These are phyloP conservation scores for Cladorrhinum sp. DNA, from an alignment of 2,329 filamentous ascomycete species.

Conservation along the genomic window DNA sequence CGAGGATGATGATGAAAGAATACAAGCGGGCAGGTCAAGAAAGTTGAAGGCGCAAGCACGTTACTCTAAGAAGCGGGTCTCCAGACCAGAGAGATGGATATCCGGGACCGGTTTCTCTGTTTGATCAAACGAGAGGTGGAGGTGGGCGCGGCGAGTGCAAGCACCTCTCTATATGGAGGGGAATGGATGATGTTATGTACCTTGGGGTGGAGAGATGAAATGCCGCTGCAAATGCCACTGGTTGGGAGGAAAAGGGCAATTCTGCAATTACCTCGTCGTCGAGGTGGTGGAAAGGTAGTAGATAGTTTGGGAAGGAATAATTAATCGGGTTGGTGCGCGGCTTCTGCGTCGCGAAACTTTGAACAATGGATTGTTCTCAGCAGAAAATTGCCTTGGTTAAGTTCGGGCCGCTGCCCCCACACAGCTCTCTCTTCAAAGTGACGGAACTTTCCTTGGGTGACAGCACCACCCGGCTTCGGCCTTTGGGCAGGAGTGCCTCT, in stretches of 20 bases:
- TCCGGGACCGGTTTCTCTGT: background rate
- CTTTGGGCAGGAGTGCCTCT: background rate
- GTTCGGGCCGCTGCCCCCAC: slow-evolving; percentile 20
- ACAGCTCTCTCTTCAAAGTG: slow-evolving; percentile 4
- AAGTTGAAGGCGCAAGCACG: background rate
- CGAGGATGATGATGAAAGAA: background rate
- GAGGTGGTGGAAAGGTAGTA: background rate
- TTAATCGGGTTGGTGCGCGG: slow-evolving; percentile 12
- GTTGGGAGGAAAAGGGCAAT: background rate
- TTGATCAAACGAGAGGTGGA: background rate
- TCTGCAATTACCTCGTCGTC: background rate
- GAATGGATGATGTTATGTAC: background rate
- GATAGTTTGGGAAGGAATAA: slow-evolving; percentile 10
- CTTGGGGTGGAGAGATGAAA: background rate
- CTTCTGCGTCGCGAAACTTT: slow-evolving; percentile 21
- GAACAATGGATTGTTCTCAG: slow-evolving; percentile 13
- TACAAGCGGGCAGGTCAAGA: background rate
- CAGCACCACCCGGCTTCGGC: slow-evolving; percentile 4
- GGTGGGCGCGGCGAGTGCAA: background rate
- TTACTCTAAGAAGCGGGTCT: slow-evolving; percentile 3
- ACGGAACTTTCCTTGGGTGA: slow-evolving; percentile 20
- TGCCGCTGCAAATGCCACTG: background rate
- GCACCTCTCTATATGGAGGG: background rate
- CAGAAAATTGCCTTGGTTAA: slow-evolving; percentile 25
- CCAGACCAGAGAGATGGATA: background rate